Base-by-base conservation (phyloP, 768 basidiomycete genomes). In the Lepiota venenata region DNA sequence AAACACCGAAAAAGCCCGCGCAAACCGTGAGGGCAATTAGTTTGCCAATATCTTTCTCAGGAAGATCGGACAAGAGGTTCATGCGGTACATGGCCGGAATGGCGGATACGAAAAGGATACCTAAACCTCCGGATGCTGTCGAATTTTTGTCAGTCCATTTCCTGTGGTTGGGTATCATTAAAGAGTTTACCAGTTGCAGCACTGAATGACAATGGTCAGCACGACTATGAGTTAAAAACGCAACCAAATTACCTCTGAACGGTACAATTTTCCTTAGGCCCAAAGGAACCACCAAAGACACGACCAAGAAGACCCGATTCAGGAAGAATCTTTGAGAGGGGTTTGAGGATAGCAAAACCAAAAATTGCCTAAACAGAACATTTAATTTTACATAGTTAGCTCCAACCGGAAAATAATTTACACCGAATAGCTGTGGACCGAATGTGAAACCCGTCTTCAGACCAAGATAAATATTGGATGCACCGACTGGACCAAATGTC, bases 361-460 rank as follows among this genome's bases (percentile, higher is more conserved):
- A 82, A 81, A 57, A 82, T 82, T 35, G 80, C 73, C 71, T 73
- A 56, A 18, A 35, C 3, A 52, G n/a, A 22, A 25, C 20, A 4
- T 22, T 22, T n/a, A 35, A 32, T 44, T n/a, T 18, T 21, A 11
- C 25, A 25, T 14, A 20, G 41, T 18, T 12, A n/a, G 12, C 16
- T 25, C 4, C 14, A 2, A 16, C 6, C 6, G 12, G 21, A 10
- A 10, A 8, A n/a, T 7, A 41, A 65, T 71, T 46, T 65, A 78
- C 79, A 56, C 82, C 83, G 56, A 85, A 85, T 7, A 83, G 68
- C 52, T 81, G 80, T 27, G 82, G 78, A 27, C 83, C 84, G 63
- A 85, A 84, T 2, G 81, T 83, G 64, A 83, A 84, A 20, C 84
- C 84, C 1, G 84, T 85, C 69, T 87, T 85, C 55, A 86, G 66